These are phyloP conservation scores for Gynandropsis gynandra DNA, from an alignment of 345 rosid genomes.

Conservation along the genomic window DNA sequence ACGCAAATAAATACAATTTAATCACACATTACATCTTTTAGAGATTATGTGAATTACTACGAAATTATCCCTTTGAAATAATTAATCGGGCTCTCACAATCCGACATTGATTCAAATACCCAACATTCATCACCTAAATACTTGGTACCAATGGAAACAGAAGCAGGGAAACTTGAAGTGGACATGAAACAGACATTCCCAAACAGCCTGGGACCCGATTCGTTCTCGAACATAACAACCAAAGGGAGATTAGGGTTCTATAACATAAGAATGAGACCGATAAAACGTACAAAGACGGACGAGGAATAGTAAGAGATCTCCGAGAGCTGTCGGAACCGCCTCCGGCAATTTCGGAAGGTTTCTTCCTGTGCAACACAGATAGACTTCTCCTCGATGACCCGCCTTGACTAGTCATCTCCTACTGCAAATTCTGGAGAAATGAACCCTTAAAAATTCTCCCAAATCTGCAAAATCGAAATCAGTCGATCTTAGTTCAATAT, in stretches of 20 bases:
- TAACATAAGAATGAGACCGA: not conserved
- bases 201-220: not conserved
- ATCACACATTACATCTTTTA: no score
- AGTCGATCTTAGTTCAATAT: conserved; percentile 3
- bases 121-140: not conserved
- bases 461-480: conserved; percentile 13
- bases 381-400: conserved; percentile 66
- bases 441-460: conserved; percentile 15
- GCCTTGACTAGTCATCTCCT: conserved; percentile 63
- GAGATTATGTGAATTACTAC: no score
- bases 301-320: conserved; percentile 55
- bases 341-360: conserved; percentile 38
- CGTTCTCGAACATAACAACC: not conserved
- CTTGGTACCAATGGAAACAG: conserved; percentile 7
- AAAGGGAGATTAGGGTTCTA: not conserved
- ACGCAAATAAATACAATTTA: no score
- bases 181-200: not conserved
- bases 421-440: not conserved
- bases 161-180: not conserved
- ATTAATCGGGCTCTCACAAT: no score
- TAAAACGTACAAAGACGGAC: conserved; percentile 47
- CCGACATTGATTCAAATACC: no score
- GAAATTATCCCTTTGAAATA: no score
- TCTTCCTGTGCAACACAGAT: conserved; percentile 45
- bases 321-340: conserved; percentile 45